A percentile compares a stretch with the other conserved stretches of the same genome.
These are phyloP conservation scores for Boletellus sp. DNA, from an alignment of 768 basidiomycete species.

Conservation along the genomic window DNA sequence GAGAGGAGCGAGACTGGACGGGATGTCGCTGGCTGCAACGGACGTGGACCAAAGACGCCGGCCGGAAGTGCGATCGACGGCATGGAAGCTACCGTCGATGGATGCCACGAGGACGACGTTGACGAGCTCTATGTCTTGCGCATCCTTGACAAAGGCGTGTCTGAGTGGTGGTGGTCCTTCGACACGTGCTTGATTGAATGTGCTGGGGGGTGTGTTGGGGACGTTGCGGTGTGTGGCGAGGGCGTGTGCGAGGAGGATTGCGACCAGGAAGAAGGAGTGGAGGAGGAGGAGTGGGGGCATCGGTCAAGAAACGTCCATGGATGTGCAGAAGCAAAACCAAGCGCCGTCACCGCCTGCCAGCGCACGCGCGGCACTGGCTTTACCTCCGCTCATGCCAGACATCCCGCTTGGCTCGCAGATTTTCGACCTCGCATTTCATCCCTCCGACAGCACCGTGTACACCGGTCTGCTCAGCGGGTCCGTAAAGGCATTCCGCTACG, in stretches of 20 bases:
- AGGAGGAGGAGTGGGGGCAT: slow-evolving; percentile 34
- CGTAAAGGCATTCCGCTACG: slow-evolving; percentile 77
- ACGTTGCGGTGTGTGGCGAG: slow-evolving; percentile 31
- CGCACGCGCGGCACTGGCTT: no score
- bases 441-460: slow-evolving; percentile 66
- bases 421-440: slow-evolving; percentile 90
- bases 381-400: slow-evolving; percentile 36
- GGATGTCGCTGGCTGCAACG: slow-evolving; percentile 45
- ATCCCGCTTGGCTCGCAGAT: slow-evolving; percentile 73
- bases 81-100: slow-evolving; percentile 93
- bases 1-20: slow-evolving; percentile 65
- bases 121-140: slow-evolving; percentile 57
- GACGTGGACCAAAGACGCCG: slow-evolving; percentile 86
- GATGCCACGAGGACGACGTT: slow-evolving; percentile 89
- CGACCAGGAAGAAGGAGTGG: slow-evolving; percentile 26
- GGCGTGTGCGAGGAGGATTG: slow-evolving; percentile 30
- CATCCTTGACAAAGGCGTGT: slow-evolving; percentile 11
- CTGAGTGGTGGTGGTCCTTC: slow-evolving; percentile 1
- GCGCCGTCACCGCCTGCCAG: not conserved
- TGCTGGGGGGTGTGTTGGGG: slow-evolving; percentile 18
- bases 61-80: slow-evolving; percentile 83
- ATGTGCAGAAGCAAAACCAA: not conserved
- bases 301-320: slow-evolving; percentile 30
- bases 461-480: slow-evolving; percentile 77
- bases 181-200: not conserved